These are phyloP conservation scores for Amanita exitialis DNA, from an alignment of 768 basidiomycete genomes.

Conservation along the genomic window DNA sequence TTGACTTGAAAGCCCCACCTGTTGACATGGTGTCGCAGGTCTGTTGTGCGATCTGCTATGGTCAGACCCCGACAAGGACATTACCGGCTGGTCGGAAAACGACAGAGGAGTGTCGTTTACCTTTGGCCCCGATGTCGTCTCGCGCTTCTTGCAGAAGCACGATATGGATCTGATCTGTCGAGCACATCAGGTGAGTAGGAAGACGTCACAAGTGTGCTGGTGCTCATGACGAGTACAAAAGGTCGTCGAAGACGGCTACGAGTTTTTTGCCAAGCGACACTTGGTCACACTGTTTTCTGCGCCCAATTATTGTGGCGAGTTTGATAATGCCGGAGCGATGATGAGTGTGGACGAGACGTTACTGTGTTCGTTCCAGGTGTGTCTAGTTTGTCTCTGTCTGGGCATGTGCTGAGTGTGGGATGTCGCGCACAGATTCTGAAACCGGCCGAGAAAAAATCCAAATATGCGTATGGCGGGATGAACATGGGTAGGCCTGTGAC, in stretches of 20 bases:
- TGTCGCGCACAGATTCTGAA: conserved; percentile 71
- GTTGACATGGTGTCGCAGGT: conserved; percentile 36
- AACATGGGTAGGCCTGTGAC: conserved; percentile 86
- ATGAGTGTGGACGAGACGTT: conserved; percentile 99
- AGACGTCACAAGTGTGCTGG: background rate
- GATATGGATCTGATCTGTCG: conserved; percentile 99
- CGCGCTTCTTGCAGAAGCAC: conserved; percentile 97
- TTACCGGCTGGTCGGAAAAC: conserved; percentile 99
- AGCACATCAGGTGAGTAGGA: conserved; percentile 79
- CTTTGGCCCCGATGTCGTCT: conserved; percentile 96
- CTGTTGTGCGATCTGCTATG: conserved; percentile 93
- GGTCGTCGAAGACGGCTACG: conserved; percentile 99
- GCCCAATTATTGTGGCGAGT: conserved; percentile 92
- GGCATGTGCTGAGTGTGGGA: background rate
- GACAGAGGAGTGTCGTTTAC: conserved; percentile 98
- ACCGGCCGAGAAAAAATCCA: conserved; percentile 97
- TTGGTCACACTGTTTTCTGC: conserved; percentile 96
- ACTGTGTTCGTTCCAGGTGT: conserved; percentile 94
- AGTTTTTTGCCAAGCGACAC: conserved; percentile 97
- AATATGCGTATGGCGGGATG: conserved; percentile 83
- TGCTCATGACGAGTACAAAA: conserved; percentile 17
- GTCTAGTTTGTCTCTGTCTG: conserved; percentile 6
- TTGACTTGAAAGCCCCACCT: background rate
- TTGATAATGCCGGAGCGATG: conserved; percentile 99
- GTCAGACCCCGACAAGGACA: conserved; percentile 99